Conservation (phyloP, 768 basidiomycete species). For the Lanmaoa pseudosensibilis region DNA sequence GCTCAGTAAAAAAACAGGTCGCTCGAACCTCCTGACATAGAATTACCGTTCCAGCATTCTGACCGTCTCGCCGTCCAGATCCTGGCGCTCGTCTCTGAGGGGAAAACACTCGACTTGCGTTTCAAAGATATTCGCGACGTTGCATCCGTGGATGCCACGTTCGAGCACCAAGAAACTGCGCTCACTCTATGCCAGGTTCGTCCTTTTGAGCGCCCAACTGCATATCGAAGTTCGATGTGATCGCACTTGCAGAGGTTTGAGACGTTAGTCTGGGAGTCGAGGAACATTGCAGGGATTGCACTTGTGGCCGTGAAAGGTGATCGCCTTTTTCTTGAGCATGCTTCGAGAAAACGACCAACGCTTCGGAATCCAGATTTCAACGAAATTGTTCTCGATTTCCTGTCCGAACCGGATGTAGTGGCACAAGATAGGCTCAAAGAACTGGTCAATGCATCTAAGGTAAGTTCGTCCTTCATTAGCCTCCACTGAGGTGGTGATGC, state of each 20-base stretch:
- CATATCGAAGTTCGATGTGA: neutral
- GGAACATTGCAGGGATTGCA: conserved; percentile 10
- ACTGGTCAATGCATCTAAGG: conserved; percentile 8
- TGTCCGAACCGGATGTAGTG: conserved; percentile 7
- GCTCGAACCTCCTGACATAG: neutral
- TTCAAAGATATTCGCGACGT: conserved; percentile 16
- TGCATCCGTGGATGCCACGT: conserved; percentile 1
- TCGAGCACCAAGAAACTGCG: conserved; percentile 9
- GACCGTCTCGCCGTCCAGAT: conserved; percentile 4
- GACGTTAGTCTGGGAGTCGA: conserved; percentile 20
- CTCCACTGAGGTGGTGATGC: too few species aligned
- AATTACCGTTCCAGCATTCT: conserved; percentile 13
- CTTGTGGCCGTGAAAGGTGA: conserved; percentile 20
- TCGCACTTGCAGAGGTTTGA: conserved; percentile 10
- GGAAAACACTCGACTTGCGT: conserved; percentile 7
- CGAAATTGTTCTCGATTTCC: conserved; percentile 21
- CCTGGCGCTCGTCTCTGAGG: conserved; percentile 14
- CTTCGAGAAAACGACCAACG: neutral
- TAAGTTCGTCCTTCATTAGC: neutral
- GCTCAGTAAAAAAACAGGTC: neutral
- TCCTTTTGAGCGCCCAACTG: neutral
- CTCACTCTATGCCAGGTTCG: conserved; percentile 13
- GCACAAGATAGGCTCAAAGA: conserved; percentile 18
- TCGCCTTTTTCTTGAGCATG: neutral
- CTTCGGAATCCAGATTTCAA: conserved; percentile 14